phyloP scores from a whole-genome alignment of 2,329 filamentous ascomycete genomes.

The Periconia macrospinosa region DNA sequence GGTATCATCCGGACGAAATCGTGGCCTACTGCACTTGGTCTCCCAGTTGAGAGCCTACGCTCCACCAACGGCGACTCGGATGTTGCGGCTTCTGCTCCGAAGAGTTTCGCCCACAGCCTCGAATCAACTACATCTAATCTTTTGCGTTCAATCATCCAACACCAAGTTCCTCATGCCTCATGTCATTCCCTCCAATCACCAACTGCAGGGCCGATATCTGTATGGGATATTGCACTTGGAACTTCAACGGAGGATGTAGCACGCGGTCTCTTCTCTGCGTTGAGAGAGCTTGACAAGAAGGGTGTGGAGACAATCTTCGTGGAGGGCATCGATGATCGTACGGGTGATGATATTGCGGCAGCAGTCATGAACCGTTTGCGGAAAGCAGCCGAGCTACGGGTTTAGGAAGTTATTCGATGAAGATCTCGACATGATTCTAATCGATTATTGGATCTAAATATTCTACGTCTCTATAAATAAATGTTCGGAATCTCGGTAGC shows the following conservation, averaged over 20 bases:
- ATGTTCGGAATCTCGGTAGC: not conserved
- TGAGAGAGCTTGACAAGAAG: constrained; percentile 80
- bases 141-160: constrained; percentile 37
- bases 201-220: constrained; percentile 15
- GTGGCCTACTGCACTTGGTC: constrained; percentile 26
- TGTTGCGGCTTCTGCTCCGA: not conserved
- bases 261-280: constrained; percentile 81
- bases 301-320: constrained; percentile 84
- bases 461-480: not conserved
- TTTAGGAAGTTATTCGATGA: constrained; percentile 7
- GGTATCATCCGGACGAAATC: constrained; percentile 44
- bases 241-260: constrained; percentile 73
- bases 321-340: constrained; percentile 75
- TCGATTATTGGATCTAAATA: not conserved
- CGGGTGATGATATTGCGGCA: constrained; percentile 76
- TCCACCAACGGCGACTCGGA: constrained; percentile 14
- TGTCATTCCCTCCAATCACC: constrained; percentile 14
- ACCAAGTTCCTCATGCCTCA: constrained; percentile 34
- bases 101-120: not conserved
- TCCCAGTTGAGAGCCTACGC: constrained; percentile 9
- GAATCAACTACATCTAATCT: constrained; percentile 29
- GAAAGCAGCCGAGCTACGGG: constrained; percentile 48
- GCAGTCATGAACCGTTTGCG: constrained; percentile 59
- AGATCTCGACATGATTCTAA: not conserved
- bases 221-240: constrained; percentile 75